Percentiles rank a stretch among this genome's conserved stretches.
These are phyloP conservation scores for Aspergillus carbonarius DNA, from an alignment of 2,329 filamentous ascomycete species.

Conservation along the genomic window DNA sequence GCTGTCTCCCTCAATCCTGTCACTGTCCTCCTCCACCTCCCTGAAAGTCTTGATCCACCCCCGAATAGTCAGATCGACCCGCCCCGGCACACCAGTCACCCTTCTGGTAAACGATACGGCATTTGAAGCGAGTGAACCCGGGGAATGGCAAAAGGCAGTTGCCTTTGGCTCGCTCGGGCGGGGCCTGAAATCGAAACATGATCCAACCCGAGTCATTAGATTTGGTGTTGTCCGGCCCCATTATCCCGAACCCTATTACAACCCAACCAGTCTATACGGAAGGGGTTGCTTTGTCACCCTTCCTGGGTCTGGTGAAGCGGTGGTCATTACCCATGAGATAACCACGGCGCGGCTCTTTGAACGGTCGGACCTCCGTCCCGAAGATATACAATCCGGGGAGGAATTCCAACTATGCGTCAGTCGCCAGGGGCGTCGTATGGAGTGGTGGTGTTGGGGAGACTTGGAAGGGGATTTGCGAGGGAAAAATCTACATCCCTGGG, in stretches of 20 bases:
- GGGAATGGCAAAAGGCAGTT: no score
- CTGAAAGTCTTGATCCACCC: background rate
- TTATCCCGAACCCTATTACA: background rate
- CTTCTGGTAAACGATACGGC: background rate
- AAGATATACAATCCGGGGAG: background rate
- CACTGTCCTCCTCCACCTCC: background rate
- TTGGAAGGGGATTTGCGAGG: background rate
- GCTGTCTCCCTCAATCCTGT: background rate
- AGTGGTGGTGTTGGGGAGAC: background rate
- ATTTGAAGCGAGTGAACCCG: background rate
- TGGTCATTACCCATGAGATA: background rate
- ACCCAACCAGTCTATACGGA: background rate
- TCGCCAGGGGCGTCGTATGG: background rate
- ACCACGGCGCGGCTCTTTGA: background rate
- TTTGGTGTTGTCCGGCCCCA: background rate
- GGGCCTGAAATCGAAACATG: background rate
- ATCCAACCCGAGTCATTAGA: background rate
- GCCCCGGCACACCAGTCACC: background rate
- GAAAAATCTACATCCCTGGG: background rate
- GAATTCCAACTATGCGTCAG: background rate
- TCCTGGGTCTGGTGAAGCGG: background rate
- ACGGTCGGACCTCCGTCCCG: background rate
- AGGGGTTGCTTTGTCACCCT: background rate
- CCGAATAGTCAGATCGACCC: background rate
- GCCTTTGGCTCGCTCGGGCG: background rate